Conservation (phyloP, 1,139 yeast species). For the Pneumocystis murina region DNA sequence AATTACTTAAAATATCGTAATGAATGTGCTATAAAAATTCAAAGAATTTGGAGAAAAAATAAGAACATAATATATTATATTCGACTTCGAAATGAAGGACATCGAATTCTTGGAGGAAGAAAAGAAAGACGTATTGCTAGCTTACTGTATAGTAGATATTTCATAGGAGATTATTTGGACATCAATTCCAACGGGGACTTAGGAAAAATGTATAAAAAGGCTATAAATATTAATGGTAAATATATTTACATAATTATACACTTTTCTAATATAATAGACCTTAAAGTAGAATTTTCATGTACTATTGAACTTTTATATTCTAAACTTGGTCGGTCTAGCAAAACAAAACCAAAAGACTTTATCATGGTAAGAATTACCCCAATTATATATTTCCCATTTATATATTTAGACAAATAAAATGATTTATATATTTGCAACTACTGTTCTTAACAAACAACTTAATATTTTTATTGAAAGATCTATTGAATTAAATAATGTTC, state of each 20-base stretch:
- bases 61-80: conserved; percentile 65
- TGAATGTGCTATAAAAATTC: conserved; percentile 76
- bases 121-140: conserved; percentile 88
- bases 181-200: conserved; percentile 52
- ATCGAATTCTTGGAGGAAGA: conserved; percentile 48
- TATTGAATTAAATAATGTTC: conserved; percentile 46
- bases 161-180: conserved; percentile 86
- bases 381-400: neutral
- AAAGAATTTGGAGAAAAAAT: conserved; percentile 69
- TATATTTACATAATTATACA: conserved; percentile 75
- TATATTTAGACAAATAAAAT: conserved; percentile 17
- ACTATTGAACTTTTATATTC: conserved; percentile 69
- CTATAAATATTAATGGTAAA: conserved; percentile 38
- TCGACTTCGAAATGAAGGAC: conserved; percentile 74
- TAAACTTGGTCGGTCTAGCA: conserved; percentile 86
- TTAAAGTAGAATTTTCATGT: conserved; percentile 65
- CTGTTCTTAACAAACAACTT: conserved; percentile 56
- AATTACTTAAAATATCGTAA: conserved; percentile 63
- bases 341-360: conserved; percentile 57
- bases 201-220: conserved; percentile 42
- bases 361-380: conserved; percentile 35
- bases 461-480: conserved; percentile 50
- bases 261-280: conserved; percentile 71
- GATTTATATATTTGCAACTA: conserved; percentile 59
- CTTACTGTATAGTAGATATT: conserved; percentile 78